Conservation (phyloP, 441 rosid genomes). For the Caryocar brasiliense region DNA sequence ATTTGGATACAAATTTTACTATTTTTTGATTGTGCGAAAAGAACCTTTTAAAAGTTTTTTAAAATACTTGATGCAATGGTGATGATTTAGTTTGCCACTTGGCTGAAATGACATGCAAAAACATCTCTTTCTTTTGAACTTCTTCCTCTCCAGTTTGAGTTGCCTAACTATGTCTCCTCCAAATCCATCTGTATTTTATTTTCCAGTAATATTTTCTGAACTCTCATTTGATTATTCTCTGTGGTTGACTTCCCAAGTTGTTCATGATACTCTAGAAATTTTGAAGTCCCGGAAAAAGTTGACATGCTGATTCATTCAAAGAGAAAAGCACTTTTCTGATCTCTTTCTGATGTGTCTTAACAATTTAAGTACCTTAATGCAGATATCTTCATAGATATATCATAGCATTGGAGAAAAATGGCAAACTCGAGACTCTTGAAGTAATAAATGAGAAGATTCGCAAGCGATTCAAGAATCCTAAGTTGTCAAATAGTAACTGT, state of each 20-base stretch:
- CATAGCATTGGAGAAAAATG: conserved; percentile 48
- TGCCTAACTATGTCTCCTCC: neutral
- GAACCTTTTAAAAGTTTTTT: neutral
- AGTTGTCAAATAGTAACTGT: conserved; percentile 67
- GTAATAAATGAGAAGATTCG: conserved; percentile 79
- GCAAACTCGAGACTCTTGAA: conserved; percentile 77
- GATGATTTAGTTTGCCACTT: too few relatives aligned
- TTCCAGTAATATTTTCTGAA: neutral
- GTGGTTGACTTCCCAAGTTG: neutral
- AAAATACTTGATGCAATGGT: neutral
- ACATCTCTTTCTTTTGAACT: too few relatives aligned
- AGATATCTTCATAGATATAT: conserved; percentile 76
- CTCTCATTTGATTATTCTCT: neutral
- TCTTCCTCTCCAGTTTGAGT: neutral
- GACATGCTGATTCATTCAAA: neutral
- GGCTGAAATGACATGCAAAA: too few relatives aligned
- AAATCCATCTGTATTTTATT: neutral
- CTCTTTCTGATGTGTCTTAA: neutral
- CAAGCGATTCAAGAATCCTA: conserved; percentile 91
- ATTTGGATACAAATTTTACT: conserved; percentile 8
- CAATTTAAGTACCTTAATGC: conserved; percentile 20
- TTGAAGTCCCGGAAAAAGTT: neutral
- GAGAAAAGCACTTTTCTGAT: neutral
- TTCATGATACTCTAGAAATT: neutral
- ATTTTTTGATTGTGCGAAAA: neutral